Evolutionary conservation across 139 green algal genomes (phyloP).

Genomic region (Volvox africanus): DNA sequence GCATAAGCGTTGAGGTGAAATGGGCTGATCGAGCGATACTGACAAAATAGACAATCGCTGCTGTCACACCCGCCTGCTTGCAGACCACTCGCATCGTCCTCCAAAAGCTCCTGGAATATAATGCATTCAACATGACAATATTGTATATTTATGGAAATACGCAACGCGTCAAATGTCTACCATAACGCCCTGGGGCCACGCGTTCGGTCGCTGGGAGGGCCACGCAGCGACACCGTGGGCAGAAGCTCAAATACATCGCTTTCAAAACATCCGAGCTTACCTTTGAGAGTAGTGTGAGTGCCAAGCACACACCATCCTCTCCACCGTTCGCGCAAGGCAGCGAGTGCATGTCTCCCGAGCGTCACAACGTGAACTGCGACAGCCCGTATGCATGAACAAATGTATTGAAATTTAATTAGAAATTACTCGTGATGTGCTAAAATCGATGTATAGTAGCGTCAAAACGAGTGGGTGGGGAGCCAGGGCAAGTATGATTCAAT

Average conservation of each 20-base stretch:
- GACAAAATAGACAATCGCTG: slow-evolving; percentile 59
- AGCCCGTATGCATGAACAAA: neutral
- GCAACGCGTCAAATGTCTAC: neutral
- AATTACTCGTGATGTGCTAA: no score
- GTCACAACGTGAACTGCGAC: neutral
- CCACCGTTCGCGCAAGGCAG: neutral
- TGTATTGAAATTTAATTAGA: no score
- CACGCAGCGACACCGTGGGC: neutral
- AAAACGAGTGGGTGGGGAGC: slow-evolving; percentile 12
- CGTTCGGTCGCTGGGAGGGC: neutral
- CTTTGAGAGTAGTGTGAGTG: slow-evolving; percentile 17
- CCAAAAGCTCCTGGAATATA: neutral
- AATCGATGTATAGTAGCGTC: neutral
- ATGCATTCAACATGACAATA: neutral
- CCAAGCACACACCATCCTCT: slow-evolving; percentile 11
- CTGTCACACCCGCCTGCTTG: slow-evolving; percentile 46
- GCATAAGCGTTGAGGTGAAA: slow-evolving; percentile 45
- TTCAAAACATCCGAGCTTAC: neutral
- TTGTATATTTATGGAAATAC: neutral
- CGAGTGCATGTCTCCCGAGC: neutral
- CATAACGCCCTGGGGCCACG: neutral
- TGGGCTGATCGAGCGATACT: slow-evolving; percentile 43
- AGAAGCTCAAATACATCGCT: neutral
- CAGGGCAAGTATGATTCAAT: neutral
- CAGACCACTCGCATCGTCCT: neutral